phyloP scores from a whole-genome alignment of 2,329 filamentous ascomycete species.

The Iodosphaeria phyllophila region DNA sequence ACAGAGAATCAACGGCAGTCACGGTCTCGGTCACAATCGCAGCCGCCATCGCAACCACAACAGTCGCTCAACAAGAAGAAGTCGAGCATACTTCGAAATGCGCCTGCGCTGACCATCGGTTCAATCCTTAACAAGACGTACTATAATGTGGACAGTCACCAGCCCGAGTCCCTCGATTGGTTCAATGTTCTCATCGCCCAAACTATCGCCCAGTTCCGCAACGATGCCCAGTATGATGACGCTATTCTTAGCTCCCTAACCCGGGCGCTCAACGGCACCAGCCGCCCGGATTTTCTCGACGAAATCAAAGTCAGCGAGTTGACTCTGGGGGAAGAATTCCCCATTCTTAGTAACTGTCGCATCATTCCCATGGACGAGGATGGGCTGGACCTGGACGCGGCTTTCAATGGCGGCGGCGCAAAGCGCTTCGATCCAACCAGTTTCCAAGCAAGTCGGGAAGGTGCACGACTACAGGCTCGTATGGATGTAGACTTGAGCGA shows the following conservation, averaged over 20 bases:
- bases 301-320: slow-evolving; percentile 90
- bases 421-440: slow-evolving; percentile 31
- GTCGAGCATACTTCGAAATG: slow-evolving; percentile 53
- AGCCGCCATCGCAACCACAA: slow-evolving; percentile 15
- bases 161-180: slow-evolving; percentile 94
- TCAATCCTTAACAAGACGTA: slow-evolving; percentile 94
- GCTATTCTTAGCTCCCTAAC: slow-evolving; percentile 75
- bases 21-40: slow-evolving; percentile 15
- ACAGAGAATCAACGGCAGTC: slow-evolving; percentile 17
- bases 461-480: slow-evolving; percentile 69
- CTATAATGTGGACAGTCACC: slow-evolving; percentile 88
- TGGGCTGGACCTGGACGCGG: slow-evolving; percentile 34
- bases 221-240: slow-evolving; percentile 80
- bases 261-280: slow-evolving; percentile 69
- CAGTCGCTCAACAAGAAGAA: slow-evolving; percentile 40
- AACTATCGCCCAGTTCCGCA: slow-evolving; percentile 86
- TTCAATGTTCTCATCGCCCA: slow-evolving; percentile 96
- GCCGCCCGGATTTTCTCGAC: slow-evolving; percentile 79
- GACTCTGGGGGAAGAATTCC: slow-evolving; percentile 88
- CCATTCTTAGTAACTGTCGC: slow-evolving; percentile 95
- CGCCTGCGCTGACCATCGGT: slow-evolving; percentile 67
- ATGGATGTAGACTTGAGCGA: slow-evolving; percentile 97
- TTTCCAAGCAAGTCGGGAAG: slow-evolving; percentile 30
- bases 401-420: slow-evolving; percentile 17
- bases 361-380: slow-evolving; percentile 83